A percentile compares a stretch with the other conserved stretches of the same genome.
phyloP scores from a whole-genome alignment of 495 filamentous ascomycete genomes.

The Podospora bellae-mahoneyi region DNA sequence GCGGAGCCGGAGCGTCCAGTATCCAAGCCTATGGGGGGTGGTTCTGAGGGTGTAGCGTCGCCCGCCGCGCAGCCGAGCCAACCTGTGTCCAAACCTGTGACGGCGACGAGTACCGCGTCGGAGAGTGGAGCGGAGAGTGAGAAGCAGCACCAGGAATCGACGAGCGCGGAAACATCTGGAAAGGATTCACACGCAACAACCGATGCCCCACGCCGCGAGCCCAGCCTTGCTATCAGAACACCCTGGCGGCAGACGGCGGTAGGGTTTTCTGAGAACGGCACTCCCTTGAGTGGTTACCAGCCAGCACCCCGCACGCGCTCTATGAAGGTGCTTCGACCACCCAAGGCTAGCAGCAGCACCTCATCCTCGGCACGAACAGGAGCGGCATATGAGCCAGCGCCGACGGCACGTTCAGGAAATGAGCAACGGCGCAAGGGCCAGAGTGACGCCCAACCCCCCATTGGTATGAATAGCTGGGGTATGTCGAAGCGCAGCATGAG shows the following conservation, averaged over 20 bases:
- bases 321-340: conserved; percentile 78
- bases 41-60: conserved; percentile 24
- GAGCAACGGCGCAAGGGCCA: conserved; percentile 43
- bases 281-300: conserved; percentile 55
- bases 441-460: conserved; percentile 26
- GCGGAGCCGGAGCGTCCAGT: conserved; percentile 21
- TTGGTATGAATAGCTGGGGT: conserved; percentile 36
- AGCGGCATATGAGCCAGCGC: conserved; percentile 44
- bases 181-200: conserved; percentile 34
- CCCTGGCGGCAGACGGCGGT: conserved; percentile 65
- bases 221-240: conserved; percentile 57
- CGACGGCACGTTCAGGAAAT: conserved; percentile 32
- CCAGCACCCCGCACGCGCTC: conserved; percentile 53
- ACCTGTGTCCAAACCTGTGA: conserved; percentile 30
- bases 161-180: conserved; percentile 22
- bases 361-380: conserved; percentile 48
- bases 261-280: conserved; percentile 45
- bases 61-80: conserved; percentile 34
- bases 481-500: conserved; percentile 37
- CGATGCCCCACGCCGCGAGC: conserved; percentile 41
- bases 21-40: conserved; percentile 19
- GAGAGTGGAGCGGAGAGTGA: conserved; percentile 42
- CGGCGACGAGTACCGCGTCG: conserved; percentile 34
- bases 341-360: conserved; percentile 45
- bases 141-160: conserved; percentile 29